phyloP scores from a whole-genome alignment of 352 stramenopile genomes.

The Chrysophaeum taylorii region DNA sequence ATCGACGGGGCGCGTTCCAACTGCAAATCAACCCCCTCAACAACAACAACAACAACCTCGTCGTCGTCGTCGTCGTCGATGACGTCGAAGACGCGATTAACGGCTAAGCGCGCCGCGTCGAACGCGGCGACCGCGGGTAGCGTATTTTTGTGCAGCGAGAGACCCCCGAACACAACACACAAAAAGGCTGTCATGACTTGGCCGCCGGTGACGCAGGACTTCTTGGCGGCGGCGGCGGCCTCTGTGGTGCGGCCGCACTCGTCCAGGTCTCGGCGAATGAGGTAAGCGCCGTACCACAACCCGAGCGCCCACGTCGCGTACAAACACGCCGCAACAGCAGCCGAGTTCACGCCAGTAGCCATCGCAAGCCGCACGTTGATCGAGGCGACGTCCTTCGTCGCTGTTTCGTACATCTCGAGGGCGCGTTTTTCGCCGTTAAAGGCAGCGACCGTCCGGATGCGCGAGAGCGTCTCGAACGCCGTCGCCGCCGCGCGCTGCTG shows the following conservation, averaged over 20 bases:
- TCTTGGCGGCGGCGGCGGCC: no score
- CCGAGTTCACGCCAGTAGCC: not conserved
- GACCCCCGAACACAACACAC: slow-evolving; percentile 7
- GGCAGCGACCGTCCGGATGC: slow-evolving; percentile 52
- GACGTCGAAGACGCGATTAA: not conserved
- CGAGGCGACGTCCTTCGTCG: no score
- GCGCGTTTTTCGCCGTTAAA: slow-evolving; percentile 49
- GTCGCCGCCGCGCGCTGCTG: slow-evolving; percentile 26
- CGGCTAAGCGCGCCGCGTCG: not conserved
- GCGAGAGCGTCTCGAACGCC: slow-evolving; percentile 49
- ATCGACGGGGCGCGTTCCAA: no score
- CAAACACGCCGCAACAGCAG: not conserved
- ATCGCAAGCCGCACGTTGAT: not conserved
- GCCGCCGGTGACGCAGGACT: slow-evolving; percentile 14
- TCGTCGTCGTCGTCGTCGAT: not conserved
- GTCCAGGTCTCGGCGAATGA: slow-evolving; percentile 8
- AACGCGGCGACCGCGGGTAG: not conserved
- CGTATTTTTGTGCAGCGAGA: not conserved
- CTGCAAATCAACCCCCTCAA: no score
- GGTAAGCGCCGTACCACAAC: slow-evolving; percentile 9
- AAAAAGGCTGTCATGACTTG: slow-evolving; percentile 10
- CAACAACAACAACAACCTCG: no score
- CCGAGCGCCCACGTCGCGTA: slow-evolving; percentile 13
- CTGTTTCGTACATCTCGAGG: slow-evolving; percentile 44
- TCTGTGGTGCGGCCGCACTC: not conserved